These are phyloP conservation scores for Boletus sensibilis DNA, from an alignment of 768 basidiomycete genomes.

Conservation along the genomic window DNA sequence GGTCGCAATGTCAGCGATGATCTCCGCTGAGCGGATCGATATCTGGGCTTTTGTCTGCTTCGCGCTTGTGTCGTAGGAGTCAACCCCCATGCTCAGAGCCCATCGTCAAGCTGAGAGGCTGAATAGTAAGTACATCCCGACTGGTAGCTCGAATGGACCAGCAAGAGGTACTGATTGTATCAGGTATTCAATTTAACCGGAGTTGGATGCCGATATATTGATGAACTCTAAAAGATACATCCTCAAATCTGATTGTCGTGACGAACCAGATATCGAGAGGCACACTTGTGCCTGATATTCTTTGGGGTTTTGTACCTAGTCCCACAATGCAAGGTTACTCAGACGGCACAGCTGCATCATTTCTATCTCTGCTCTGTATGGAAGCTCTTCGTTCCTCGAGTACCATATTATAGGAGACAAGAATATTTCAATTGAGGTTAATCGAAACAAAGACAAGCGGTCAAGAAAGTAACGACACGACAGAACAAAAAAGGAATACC, in stretches of 20 bases:
- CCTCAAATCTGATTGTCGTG: neutral
- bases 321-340: neutral
- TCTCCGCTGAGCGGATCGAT: slow-evolving; percentile 11
- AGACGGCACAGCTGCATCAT: neutral
- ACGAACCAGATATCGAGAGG: neutral
- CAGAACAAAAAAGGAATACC: slow-evolving; percentile 16
- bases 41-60: slow-evolving; percentile 4
- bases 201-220: neutral
- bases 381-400: neutral
- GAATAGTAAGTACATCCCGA: too few species aligned
- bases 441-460: slow-evolving; percentile 11
- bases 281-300: neutral
- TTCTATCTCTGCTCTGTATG: neutral
- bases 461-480: slow-evolving; percentile 19
- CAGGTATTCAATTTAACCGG: neutral
- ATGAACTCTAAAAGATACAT: neutral
- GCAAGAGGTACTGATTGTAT: neutral
- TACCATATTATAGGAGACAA: neutral
- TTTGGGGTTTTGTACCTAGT: neutral
- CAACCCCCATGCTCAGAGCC: neutral
- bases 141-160: neutral
- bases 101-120: neutral
- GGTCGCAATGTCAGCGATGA: neutral
- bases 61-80: neutral
- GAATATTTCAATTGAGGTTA: slow-evolving; percentile 7